Evolutionary conservation across 2,329 filamentous ascomycete genomes (phyloP), one percentile per base, ranked within the genome.

Genomic region (Coniosporium tulheliwenetii): DNA sequence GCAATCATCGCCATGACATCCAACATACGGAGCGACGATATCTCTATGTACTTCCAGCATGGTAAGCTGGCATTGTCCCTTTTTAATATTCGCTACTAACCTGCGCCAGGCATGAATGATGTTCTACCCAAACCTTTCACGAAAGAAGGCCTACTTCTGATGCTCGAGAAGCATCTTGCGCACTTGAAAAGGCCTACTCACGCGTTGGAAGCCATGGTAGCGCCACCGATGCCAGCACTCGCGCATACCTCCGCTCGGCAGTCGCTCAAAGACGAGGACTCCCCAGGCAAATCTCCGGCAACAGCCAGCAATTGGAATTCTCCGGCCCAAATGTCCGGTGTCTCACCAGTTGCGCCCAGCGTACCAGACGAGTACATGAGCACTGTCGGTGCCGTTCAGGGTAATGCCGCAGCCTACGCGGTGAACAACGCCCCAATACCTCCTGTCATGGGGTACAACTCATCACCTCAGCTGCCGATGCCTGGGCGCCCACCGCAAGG

Each of bases 1-100:
- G 91, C 91, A 0, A 93, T 98, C 52, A 85, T 98, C 43, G 91
- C 91, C 37, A 96, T 98, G 91, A 98, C 91, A 2, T 95, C 89
- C 3, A 98, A 96, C 56, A 96, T 98, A 48, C 77, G 91, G 48
- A 87, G 85, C 45, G 89, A 95, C 53, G 91, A 98, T 57, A 93
- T 96, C 45, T 84, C 89, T 41, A 87, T 93, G 65, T 98, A 98
- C 58, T 96, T 95, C 65, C 80, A 89, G 52, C 87, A 93, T 64
- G 91, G 87, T 91, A 72, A 67, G 80, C 53, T 5, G 15, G 5
- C 8, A 26, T 3, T 26, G 19, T 4, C 19, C 4, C 19, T 7
- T 26, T 26, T 7, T 26, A 7, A 26, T 38, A 8, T 40, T 30
- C 45, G 43, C 36, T 44, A 31, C 30, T 30, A 16, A 45, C 30